Percentiles rank a stretch among this genome's conserved stretches.
Conservation (phyloP, 2,329 filamentous ascomycete genomes). For the Fusarium sp. region DNA sequence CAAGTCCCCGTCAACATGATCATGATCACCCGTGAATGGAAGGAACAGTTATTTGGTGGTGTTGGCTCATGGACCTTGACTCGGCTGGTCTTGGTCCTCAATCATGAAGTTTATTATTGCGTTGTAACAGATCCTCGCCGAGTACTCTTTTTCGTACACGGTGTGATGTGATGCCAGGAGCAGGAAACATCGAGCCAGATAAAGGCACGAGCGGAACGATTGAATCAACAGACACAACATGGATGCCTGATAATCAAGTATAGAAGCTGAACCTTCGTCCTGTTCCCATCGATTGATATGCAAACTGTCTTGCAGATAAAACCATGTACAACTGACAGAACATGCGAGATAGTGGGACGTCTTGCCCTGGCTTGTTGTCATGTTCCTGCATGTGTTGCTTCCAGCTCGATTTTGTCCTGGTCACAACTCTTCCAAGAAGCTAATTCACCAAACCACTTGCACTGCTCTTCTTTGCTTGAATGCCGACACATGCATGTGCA, state of each 20-base stretch:
- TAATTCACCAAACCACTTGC: constrained; percentile 12
- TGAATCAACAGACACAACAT: constrained; percentile 21
- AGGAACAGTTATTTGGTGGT: constrained; percentile 25
- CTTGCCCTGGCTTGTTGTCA: constrained; percentile 12
- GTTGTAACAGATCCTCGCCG: constrained; percentile 18
- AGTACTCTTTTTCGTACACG: constrained; percentile 26
- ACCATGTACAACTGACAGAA: constrained; percentile 4
- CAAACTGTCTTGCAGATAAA: constrained; percentile 4
- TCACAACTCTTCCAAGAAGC: constrained; percentile 19
- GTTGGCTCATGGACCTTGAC: constrained; percentile 43
- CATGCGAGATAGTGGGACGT: not conserved
- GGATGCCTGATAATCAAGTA: constrained; percentile 38
- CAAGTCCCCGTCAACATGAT: constrained; percentile 19
- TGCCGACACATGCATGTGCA: constrained; percentile 13
- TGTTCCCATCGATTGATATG: constrained; percentile 27
- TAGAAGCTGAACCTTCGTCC: constrained; percentile 20
- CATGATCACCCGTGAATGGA: constrained; percentile 24
- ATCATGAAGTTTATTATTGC: constrained; percentile 46
- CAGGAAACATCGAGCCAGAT: constrained; percentile 30
- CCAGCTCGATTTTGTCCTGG: constrained; percentile 21
- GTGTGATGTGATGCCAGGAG: constrained; percentile 18
- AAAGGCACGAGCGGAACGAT: constrained; percentile 17
- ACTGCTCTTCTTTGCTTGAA: constrained; percentile 18
- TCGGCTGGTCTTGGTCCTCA: constrained; percentile 42
- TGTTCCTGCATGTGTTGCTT: constrained; percentile 16